Base-by-base conservation (phyloP, 352 stramenopile species). In the Elongisporangium anandrum region DNA sequence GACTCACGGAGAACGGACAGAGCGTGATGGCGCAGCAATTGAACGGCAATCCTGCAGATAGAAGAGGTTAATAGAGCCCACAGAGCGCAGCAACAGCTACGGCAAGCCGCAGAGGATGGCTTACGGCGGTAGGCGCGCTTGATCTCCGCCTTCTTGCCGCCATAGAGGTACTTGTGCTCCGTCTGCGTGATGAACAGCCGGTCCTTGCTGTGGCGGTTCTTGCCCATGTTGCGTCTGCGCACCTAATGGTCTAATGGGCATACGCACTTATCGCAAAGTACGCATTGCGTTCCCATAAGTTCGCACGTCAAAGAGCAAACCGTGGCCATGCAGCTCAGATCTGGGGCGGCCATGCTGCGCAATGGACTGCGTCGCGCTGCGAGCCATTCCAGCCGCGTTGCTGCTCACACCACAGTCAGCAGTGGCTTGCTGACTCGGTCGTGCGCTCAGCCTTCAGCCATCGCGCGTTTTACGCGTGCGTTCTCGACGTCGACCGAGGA, bases 11-110 rank as follows among this genome's bases (percentile, higher is more conserved):
- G 75, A 88, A 97, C 17, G 91, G 90, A 19, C 73, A 91, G 50
- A 99, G 81, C 3, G 90, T 98, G 64, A 99, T 93, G 21, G 97
- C 94, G 69, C 97, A 99, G 80, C 96, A 99, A 65, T 99, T 94
- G 75, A 99, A 99, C 38, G 97, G 95, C 24, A 99, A 75, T 13
- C 88, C 88, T 90, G 65, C 49, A 57, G 0, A 17, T 54, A 29
- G 22, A 39, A 45, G 9, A 19, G 19, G 19, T 34, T 56, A 13
- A 26, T n/a, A 50, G 22, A 2, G 4, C 53, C 20, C 22, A 26
- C 4, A 12, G 24, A 19, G 8, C 34, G 24, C n/a, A 56, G 45
- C 12, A 17, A 12, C 2, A 13, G 16, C 20, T 6, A 3, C 10
- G 5, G 21, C 23, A 34, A 34, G 24, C 24, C 3, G 24, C 24